Conservation (phyloP, 2,329 filamentous ascomycete genomes). For the Blastomyces percursus region DNA sequence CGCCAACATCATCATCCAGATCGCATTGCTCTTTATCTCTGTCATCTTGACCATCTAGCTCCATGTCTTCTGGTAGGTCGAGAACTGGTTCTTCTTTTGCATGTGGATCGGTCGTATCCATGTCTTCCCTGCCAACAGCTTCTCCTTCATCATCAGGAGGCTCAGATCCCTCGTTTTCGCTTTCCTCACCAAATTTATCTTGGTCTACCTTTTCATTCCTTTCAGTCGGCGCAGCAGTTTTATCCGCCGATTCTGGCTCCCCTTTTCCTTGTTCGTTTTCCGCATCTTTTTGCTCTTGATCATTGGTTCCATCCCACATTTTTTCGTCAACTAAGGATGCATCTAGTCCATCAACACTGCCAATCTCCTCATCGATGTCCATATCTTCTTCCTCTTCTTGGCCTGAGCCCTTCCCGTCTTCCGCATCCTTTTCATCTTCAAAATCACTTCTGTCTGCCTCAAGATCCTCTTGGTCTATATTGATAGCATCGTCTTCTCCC, state of each 20-base stretch:
- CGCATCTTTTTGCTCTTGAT: slow-evolving; percentile 56
- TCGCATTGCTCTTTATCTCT: slow-evolving; percentile 44
- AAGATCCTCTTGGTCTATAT: slow-evolving; percentile 71
- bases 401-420: slow-evolving; percentile 49
- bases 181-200: slow-evolving; percentile 49
- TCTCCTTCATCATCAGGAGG: slow-evolving; percentile 48
- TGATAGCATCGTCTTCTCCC: slow-evolving; percentile 37
- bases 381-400: slow-evolving; percentile 55
- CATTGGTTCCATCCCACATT: slow-evolving; percentile 79
- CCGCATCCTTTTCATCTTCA: slow-evolving; percentile 41
- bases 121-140: slow-evolving; percentile 50
- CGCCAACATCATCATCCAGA: slow-evolving; percentile 37
- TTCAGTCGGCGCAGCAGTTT: slow-evolving; percentile 50
- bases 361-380: slow-evolving; percentile 76
- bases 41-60: slow-evolving; percentile 59
- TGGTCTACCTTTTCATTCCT: slow-evolving; percentile 43
- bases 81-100: slow-evolving; percentile 71
- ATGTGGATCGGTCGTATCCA: slow-evolving; percentile 59
- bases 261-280: slow-evolving; percentile 60
- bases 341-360: slow-evolving; percentile 83
- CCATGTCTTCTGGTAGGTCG: slow-evolving; percentile 78
- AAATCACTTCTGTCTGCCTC: slow-evolving; percentile 68
- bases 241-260: slow-evolving; percentile 44
- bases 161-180: slow-evolving; percentile 41
- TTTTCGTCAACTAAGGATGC: slow-evolving; percentile 91